These are phyloP conservation scores for Serendipita indica DNA, from an alignment of 768 basidiomycete genomes.

Conservation along the genomic window DNA sequence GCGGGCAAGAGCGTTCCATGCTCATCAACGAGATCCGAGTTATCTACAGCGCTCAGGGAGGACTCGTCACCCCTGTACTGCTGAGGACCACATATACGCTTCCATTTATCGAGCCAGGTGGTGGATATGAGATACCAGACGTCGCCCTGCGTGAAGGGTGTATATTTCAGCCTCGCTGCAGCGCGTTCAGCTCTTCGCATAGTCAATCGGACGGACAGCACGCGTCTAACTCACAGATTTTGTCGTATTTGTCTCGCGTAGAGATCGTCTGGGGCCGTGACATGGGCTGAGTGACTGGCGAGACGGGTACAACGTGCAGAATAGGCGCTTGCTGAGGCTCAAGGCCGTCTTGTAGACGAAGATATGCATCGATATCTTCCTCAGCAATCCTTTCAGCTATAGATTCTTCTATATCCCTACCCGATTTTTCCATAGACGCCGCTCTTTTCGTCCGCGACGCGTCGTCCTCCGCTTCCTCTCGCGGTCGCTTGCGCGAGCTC, in stretches of 20 bases:
- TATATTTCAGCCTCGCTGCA: constrained; percentile 30
- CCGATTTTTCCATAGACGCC: constrained; percentile 4
- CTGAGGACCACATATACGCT: constrained; percentile 48
- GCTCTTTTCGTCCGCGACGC: neutral
- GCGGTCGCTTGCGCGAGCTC: constrained; percentile 3
- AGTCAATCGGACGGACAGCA: too few relatives aligned
- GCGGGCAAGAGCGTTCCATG: constrained; percentile 32
- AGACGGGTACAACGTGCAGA: constrained; percentile 24
- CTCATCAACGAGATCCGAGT: constrained; percentile 44
- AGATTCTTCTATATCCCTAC: neutral
- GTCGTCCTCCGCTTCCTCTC: constrained; percentile 5
- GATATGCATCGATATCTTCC: constrained; percentile 44
- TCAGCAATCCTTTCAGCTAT: constrained; percentile 13
- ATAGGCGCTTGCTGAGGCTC: constrained; percentile 9
- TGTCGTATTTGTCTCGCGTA: constrained; percentile 14
- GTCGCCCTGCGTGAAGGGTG: constrained; percentile 46
- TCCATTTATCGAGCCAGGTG: constrained; percentile 63
- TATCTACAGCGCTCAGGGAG: constrained; percentile 63
- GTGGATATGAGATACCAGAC: constrained; percentile 66
- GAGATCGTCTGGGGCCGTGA: constrained; percentile 19
- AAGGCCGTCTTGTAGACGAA: constrained; percentile 23
- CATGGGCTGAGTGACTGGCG: constrained; percentile 16
- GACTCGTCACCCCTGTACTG: constrained; percentile 32
- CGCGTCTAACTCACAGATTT: neutral
- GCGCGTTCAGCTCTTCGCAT: constrained; percentile 19